Evolutionary conservation across 768 basidiomycete genomes (phyloP), one percentile per base, ranked within the genome.

Genomic region (Auriscalpium vulgare): DNA sequence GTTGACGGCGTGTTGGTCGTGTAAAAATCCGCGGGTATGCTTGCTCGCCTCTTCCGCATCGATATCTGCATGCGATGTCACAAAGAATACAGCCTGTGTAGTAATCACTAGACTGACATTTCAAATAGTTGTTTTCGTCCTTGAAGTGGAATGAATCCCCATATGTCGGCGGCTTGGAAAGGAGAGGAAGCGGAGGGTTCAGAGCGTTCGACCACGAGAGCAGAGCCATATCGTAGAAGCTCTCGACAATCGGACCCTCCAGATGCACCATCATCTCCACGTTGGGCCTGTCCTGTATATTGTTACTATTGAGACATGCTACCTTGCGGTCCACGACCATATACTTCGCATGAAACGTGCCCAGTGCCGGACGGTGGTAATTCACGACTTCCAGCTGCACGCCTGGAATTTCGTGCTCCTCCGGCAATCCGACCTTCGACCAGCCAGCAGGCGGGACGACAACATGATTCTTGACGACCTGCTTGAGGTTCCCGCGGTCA

Each of bases 331-430:
- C 86, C 1, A 87, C 80, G 45, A 88, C 71, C 69, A 87, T 73
- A 63, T 80, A 86, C 64, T 88, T 87, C 47, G 81, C 78, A 61
- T 88, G 87, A 67, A 87, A 88, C 0, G 85, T 88, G 11, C 85
- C 84, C 3, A 83, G 66, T 19, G 83, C 58, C 3, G 80, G 79
- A 68, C 68, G 75, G 58, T 80, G 78, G 57, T 74, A 81, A 60
- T 81, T 81, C 59, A 85, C 69, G 37, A 86, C 78, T 64, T 87
- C 78, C 49, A 87, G 72, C 23, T 79, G 73, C 40, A 88, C 66
- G 56, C 83, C 78, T 2, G 79, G 80, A 34, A 88, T 81, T 54
- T 86, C 81, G 11, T 77, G 73, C 21, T 72, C 70, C 43, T 64
- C 67, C 0, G 85, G 85, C 0, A 84, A 65, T 53, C 77, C 73